Percentiles rank a stretch among this genome's conserved stretches.
Evolutionary conservation across 179 eudicot species (phyloP).

Genomic region (Actinidia arguta): DNA sequence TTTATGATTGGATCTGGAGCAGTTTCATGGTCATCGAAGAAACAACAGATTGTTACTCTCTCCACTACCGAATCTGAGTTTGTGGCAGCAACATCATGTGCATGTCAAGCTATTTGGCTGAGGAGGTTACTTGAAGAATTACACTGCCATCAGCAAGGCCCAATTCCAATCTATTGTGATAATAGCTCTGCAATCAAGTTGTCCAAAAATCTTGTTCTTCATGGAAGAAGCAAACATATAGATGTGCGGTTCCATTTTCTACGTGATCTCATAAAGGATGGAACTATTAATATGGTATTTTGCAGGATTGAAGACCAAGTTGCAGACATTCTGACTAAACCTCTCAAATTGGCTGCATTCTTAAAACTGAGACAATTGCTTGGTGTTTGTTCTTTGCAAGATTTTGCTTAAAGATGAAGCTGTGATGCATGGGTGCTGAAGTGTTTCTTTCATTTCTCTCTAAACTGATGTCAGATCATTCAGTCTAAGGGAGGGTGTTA

Average conservation of each 20-base stretch:
- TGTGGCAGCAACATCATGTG: constrained; percentile 18
- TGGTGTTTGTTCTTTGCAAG: not conserved
- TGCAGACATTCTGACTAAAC: constrained; percentile 18
- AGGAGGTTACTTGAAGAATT: constrained; percentile 13
- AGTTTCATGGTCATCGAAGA: constrained; percentile 12
- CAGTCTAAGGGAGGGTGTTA: constrained; percentile 12
- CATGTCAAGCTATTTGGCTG: constrained; percentile 21
- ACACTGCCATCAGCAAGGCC: not conserved
- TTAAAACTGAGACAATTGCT: not conserved
- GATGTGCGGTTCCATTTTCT: constrained; percentile 14
- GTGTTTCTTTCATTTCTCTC: not conserved
- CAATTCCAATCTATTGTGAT: constrained; percentile 13
- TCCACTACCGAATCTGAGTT: constrained; percentile 10
- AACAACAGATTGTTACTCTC: constrained; percentile 12
- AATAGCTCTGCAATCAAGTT: constrained; percentile 17
- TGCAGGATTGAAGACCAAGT: constrained; percentile 20
- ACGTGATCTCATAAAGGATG: constrained; percentile 9
- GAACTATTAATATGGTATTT: not conserved
- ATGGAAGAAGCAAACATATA: constrained; percentile 21
- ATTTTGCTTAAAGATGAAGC: not conserved
- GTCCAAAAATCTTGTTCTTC: constrained; percentile 16
- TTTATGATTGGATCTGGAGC: not conserved
- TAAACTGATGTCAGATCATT: constrained; percentile 1
- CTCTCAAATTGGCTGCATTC: constrained; percentile 3
- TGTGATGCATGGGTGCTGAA: not conserved